These are phyloP conservation scores for Rhodotorula sp. DNA, from an alignment of 1,284 basidiomycete genomes.

Conservation along the genomic window DNA sequence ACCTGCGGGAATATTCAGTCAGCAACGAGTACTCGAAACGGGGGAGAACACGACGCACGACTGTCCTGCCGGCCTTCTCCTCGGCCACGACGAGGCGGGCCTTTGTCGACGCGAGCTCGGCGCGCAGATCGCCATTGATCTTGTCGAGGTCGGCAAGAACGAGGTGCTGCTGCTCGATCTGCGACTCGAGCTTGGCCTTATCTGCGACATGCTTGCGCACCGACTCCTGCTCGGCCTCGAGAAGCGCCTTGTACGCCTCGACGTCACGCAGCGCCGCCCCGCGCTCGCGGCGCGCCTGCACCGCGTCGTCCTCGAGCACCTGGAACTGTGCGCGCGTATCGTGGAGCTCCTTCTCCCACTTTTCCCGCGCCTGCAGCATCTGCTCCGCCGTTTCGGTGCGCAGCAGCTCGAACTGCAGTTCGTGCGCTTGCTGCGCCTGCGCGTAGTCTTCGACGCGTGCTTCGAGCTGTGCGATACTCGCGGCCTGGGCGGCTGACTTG, in stretches of 20 bases:
- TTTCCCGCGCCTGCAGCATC: slow-evolving; percentile 54
- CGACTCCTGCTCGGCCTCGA: slow-evolving; percentile 42
- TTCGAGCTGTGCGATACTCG: slow-evolving; percentile 18
- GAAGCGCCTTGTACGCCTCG: slow-evolving; percentile 63
- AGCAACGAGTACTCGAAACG: background rate
- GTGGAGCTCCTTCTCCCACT: slow-evolving; percentile 72
- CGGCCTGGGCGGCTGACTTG: background rate
- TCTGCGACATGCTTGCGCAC: slow-evolving; percentile 25
- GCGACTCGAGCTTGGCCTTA: slow-evolving; percentile 58
- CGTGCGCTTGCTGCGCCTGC: slow-evolving; percentile 41
- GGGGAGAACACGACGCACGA: slow-evolving; percentile 30
- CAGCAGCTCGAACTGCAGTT: slow-evolving; percentile 69
- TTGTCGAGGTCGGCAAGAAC: slow-evolving; percentile 75
- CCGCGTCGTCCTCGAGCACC: slow-evolving; percentile 81
- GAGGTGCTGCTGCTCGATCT: slow-evolving; percentile 68
- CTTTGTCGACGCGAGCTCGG: slow-evolving; percentile 41
- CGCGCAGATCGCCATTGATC: slow-evolving; percentile 49
- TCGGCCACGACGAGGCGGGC: slow-evolving; percentile 35
- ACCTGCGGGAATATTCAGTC: slow-evolving; percentile 66
- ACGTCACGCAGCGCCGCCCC: slow-evolving; percentile 70
- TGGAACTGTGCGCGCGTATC: slow-evolving; percentile 73
- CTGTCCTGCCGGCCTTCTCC: slow-evolving; percentile 37
- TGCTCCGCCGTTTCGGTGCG: slow-evolving; percentile 69
- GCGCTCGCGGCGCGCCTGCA: slow-evolving; percentile 80
- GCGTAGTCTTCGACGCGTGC: slow-evolving; percentile 32